These are phyloP conservation scores for Zygosaccharomyces pseudobailii DNA, from an alignment of 1,139 yeast genomes.

Conservation along the genomic window DNA sequence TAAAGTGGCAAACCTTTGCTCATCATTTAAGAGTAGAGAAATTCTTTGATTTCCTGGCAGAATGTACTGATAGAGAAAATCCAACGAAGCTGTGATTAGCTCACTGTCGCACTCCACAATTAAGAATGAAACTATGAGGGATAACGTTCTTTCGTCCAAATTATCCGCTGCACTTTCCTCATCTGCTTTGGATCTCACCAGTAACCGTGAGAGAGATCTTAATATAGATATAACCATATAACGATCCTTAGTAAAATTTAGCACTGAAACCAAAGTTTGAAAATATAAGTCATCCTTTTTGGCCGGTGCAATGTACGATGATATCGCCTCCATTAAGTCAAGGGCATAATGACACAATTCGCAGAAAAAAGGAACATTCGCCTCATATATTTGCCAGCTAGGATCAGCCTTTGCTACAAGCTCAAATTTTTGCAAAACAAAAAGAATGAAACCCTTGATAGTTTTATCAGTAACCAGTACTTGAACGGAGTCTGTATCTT, in stretches of 20 bases:
- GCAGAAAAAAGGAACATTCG: constrained; percentile 36
- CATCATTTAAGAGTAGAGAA: constrained; percentile 35
- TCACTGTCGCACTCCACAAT: constrained; percentile 52
- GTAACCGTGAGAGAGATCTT: constrained; percentile 48
- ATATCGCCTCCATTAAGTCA: constrained; percentile 79
- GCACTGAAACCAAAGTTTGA: constrained; percentile 44
- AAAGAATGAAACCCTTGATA: constrained; percentile 42
- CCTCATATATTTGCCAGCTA: constrained; percentile 22
- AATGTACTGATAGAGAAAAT: constrained; percentile 62
- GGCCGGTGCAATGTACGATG: constrained; percentile 77
- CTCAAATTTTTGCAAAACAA: constrained; percentile 29
- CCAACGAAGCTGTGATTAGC: constrained; percentile 57
- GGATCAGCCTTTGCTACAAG: constrained; percentile 12
- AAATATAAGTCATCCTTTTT: constrained; percentile 59
- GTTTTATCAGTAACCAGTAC: constrained; percentile 55
- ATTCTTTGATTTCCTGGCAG: constrained; percentile 45
- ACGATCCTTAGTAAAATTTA: constrained; percentile 51
- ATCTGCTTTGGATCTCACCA: constrained; percentile 42
- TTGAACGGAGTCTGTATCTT: constrained; percentile 80
- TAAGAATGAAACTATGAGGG: constrained; percentile 44
- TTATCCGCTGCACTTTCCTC: constrained; percentile 46
- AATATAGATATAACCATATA: constrained; percentile 48
- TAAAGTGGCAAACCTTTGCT: constrained; percentile 45
- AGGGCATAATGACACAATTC: constrained; percentile 69
- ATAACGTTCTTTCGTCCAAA: constrained; percentile 37